Evolutionary conservation across 2,329 filamentous ascomycete species (phyloP).

Genomic region (Aureobasidium namibiae): DNA sequence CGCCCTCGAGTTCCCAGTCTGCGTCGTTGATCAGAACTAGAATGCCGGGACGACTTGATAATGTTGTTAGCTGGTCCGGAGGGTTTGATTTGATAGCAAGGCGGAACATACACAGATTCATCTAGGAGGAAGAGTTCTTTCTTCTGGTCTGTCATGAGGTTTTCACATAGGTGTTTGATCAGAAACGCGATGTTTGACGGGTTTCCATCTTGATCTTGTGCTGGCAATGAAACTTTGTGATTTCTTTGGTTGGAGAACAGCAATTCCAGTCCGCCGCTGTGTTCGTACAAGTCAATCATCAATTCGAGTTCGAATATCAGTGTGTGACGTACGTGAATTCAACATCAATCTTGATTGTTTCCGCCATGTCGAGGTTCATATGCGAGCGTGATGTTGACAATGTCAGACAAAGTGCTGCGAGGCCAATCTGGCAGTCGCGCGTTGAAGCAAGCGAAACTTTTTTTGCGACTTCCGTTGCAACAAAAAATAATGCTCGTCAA

Average conservation of each 20-base stretch:
- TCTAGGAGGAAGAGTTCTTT: constrained; percentile 88
- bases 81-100: not conserved
- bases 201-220: constrained; percentile 49
- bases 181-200: constrained; percentile 65
- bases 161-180: constrained; percentile 68
- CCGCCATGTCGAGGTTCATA: not conserved
- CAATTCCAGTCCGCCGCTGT: constrained; percentile 80
- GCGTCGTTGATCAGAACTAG: constrained; percentile 95
- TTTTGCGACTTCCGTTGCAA: constrained; percentile 5
- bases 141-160: constrained; percentile 76
- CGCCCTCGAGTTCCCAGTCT: constrained; percentile 96
- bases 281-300: constrained; percentile 16
- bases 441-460: constrained; percentile 10
- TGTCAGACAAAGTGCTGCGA: not conserved
- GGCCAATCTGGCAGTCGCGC: not conserved
- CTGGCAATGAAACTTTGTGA: constrained; percentile 62
- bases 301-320: constrained; percentile 4
- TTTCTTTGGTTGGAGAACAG: constrained; percentile 78
- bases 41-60: constrained; percentile 76
- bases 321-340: constrained; percentile 58
- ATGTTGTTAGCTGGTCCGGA: constrained; percentile 13
- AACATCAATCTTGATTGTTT: constrained; percentile 32
- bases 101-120: constrained; percentile 78
- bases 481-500: not conserved
- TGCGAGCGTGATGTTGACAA: not conserved